These are phyloP conservation scores for Salix exigua DNA, from an alignment of 345 rosid species.

Conservation along the genomic window DNA sequence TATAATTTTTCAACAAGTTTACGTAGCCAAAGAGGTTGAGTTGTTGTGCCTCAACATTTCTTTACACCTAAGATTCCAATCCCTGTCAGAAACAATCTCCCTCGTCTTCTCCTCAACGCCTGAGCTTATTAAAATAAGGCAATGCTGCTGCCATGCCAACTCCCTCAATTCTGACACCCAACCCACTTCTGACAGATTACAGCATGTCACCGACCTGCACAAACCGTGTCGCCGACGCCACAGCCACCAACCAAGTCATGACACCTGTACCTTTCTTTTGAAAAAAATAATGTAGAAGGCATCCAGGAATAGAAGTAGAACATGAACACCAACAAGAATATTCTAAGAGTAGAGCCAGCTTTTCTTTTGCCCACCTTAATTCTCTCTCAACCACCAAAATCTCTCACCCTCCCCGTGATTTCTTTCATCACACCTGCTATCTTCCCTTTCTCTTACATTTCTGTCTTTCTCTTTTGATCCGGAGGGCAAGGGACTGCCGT, in stretches of 20 bases:
- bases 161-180: constrained; percentile 17
- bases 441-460: constrained; percentile 28
- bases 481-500: neutral
- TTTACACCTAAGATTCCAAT: constrained; percentile 4
- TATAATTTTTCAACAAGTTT: too few species aligned
- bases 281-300: too few species aligned
- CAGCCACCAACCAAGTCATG: neutral
- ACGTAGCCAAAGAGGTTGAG: too few species aligned
- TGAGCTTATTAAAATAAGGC: neutral
- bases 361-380: neutral
- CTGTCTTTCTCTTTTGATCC: constrained; percentile 9
- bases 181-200: constrained; percentile 18
- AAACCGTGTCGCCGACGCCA: constrained; percentile 23
- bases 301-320: too few species aligned
- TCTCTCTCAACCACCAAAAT: constrained; percentile 38
- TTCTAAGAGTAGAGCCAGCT: neutral
- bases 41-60: neutral
- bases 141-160: constrained; percentile 1
- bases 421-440: constrained; percentile 8
- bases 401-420: neutral
- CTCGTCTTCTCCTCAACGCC: neutral
- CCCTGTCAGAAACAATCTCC: constrained; percentile 2
- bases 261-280: neutral
- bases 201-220: constrained; percentile 38
- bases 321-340: neutral